These are phyloP conservation scores for Sporothrix schenckii DNA, from an alignment of 2,329 filamentous ascomycete genomes.

Conservation along the genomic window DNA sequence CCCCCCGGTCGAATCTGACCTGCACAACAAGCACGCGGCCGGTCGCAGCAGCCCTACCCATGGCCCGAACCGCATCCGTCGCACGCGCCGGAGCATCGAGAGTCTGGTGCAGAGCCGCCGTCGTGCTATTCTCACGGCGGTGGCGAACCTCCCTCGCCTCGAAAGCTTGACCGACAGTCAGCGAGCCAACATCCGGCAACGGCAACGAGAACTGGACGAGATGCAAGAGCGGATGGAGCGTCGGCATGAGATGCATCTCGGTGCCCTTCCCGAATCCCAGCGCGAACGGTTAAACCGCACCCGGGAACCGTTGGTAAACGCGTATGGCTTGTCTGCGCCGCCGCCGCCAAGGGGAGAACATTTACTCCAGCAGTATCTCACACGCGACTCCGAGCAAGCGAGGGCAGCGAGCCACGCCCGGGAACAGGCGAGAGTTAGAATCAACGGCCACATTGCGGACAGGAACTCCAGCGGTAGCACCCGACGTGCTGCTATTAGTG, in stretches of 20 bases:
- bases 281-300: neutral
- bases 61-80: conserved; percentile 31
- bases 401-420: neutral
- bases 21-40: conserved; percentile 31
- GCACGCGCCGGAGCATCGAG: conserved; percentile 32
- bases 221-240: neutral
- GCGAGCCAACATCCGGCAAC: neutral
- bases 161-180: neutral
- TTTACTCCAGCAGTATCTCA: conserved; percentile 20
- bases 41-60: conserved; percentile 27
- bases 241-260: neutral
- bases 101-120: conserved; percentile 35
- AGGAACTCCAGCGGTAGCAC: neutral
- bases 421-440: neutral
- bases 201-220: neutral
- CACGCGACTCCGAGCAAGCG: conserved; percentile 8
- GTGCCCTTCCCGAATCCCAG: neutral
- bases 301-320: neutral
- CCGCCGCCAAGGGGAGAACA: neutral
- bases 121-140: conserved; percentile 33
- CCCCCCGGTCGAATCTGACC: conserved; percentile 36
- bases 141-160: neutral
- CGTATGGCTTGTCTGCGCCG: neutral
- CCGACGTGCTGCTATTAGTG: neutral
- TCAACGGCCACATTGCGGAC: neutral